Base-by-base conservation (phyloP, 2,329 filamentous ascomycete species). In the Knufia fluminis region DNA sequence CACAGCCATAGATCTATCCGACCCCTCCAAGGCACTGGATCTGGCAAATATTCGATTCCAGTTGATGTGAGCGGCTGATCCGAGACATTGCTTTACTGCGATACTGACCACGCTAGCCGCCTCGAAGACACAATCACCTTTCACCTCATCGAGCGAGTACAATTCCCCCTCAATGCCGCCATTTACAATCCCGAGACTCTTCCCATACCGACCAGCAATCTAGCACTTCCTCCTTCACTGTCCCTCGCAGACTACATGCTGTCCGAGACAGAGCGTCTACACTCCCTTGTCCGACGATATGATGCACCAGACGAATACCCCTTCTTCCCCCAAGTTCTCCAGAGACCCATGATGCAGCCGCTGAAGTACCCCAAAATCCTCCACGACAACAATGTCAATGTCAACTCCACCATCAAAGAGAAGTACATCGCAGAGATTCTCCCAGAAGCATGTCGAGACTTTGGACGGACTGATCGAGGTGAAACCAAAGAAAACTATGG, bases 41-140 rank as follows among this genome's bases (percentile, higher is more conserved):
- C 78, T 98, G 43, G 77, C 81, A 55, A 88, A 92, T 64, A 98
- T 97, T 66, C 86, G 92, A 55, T 94, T 88, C 69, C 88, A 95
- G 68, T 73, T 96, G 54, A 94, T 95, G 90, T 94, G 70, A 69
- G 79, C 67, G 39, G 42, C 46, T 40, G 9, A 49, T 17, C n/a
- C 31, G 28, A 39, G 20, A 28, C 23, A 36, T 33, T 19, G 26
- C 17, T 36, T 20, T 14, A 31, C 4, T 16, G 28, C 38, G 12
- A 38, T 28, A 23, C 52, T 57, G 43, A 59, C 39, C 35, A n/a
- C 32, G 42, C 44, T 62, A 98, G 92, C 63, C 92, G 92, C 17
- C 78, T 97, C 16, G 92, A 98, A 72, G 92, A 98, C 65, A 97
- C 91, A 54, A 97, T 98, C 64, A 94, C 87, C 58, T 96, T 94